A percentile compares a stretch with the other conserved stretches of the same genome.
phyloP scores from a whole-genome alignment of 495 filamentous ascomycete species.

The Peziza echinospora region DNA sequence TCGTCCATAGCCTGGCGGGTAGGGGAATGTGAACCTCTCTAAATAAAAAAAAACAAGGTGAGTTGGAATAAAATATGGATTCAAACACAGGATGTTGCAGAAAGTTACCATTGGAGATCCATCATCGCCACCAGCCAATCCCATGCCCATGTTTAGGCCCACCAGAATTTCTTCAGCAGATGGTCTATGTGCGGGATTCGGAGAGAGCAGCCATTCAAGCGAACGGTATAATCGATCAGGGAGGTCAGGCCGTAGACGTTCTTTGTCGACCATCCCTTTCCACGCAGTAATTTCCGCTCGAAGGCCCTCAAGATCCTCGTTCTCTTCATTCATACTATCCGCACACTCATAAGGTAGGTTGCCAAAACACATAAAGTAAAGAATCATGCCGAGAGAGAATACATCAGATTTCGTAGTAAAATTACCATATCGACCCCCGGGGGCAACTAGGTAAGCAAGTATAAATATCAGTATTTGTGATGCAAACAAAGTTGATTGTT shows the following conservation, averaged over 20 bases:
- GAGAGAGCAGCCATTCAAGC: slow-evolving; percentile 55
- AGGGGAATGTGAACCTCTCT: no score
- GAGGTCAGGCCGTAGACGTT: slow-evolving; percentile 51
- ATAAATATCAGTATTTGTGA: neutral
- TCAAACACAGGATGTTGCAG: no score
- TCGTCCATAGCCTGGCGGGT: no score
- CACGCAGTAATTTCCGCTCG: slow-evolving; percentile 71
- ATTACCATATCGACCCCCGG: slow-evolving; percentile 56
- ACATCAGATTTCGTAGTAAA: slow-evolving; percentile 93
- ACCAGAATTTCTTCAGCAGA: slow-evolving; percentile 71
- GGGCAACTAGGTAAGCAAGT: slow-evolving; percentile 21
- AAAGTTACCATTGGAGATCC: no score
- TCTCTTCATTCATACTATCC: slow-evolving; percentile 69
- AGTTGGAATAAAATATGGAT: no score
- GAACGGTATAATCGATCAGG: slow-evolving; percentile 72
- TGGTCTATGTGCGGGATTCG: slow-evolving; percentile 56
- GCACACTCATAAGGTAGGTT: slow-evolving; percentile 66
- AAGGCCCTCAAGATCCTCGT: slow-evolving; percentile 77
- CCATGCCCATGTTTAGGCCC: slow-evolving; percentile 39
- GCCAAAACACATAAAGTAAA: slow-evolving; percentile 93
- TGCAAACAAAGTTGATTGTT: slow-evolving; percentile 1
- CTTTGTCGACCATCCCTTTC: slow-evolving; percentile 63
- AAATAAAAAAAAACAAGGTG: no score
- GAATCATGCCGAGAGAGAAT: slow-evolving; percentile 91
- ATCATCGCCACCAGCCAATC: no score